phyloP scores from a whole-genome alignment of 164 flowering plant genomes.

The Sedum album region DNA sequence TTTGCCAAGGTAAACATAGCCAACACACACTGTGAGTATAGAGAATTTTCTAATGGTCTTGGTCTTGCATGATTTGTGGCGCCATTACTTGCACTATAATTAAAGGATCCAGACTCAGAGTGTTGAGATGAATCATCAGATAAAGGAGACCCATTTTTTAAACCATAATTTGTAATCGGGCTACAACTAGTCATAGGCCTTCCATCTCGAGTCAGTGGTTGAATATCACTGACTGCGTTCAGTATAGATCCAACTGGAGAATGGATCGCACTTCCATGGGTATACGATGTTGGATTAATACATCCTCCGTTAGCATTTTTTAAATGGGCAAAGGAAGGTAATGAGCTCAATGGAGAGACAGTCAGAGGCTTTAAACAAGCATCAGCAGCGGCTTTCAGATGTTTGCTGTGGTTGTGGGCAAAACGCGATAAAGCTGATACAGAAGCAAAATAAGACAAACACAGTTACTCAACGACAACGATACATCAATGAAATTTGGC shows the following conservation, averaged over 20 bases:
- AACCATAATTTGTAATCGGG: constrained; percentile 66
- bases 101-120: constrained; percentile 69
- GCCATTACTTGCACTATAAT: constrained; percentile 68
- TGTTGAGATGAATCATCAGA: constrained; percentile 92
- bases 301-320: constrained; percentile 39
- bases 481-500: too few relatives aligned
- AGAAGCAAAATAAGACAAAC: constrained; percentile 5
- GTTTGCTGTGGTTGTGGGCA: constrained; percentile 85
- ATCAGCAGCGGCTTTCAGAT: constrained; percentile 80
- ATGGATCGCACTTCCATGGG: constrained; percentile 49
- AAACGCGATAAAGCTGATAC: constrained; percentile 82
- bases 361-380: constrained; percentile 78
- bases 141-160: constrained; percentile 93
- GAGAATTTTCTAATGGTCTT: constrained; percentile 49
- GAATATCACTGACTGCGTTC: constrained; percentile 59
- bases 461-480: not conserved
- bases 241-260: constrained; percentile 60
- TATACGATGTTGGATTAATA: constrained; percentile 7
- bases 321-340: constrained; percentile 58
- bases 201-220: constrained; percentile 51
- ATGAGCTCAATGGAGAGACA: constrained; percentile 50
- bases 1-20: constrained; percentile 82
- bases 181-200: constrained; percentile 69
- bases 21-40: constrained; percentile 68
- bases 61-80: constrained; percentile 37